These are phyloP conservation scores for Nepenthes mirabilis DNA, from an alignment of 148 eudicot species.

Conservation along the genomic window DNA sequence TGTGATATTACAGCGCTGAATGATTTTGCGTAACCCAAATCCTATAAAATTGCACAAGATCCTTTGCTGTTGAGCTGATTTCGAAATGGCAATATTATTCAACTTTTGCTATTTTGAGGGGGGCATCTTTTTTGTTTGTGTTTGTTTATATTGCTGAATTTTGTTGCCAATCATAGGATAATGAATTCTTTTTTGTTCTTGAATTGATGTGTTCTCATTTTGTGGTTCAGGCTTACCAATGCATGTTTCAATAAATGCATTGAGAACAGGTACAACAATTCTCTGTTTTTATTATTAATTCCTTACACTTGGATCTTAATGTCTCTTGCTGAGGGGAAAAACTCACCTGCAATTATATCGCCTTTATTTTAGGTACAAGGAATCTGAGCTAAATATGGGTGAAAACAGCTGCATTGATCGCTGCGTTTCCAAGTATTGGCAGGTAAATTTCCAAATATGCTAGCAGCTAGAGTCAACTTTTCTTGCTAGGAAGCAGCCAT, in stretches of 20 bases:
- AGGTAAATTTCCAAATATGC: conserved; percentile 26
- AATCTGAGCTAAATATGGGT: conserved; percentile 71
- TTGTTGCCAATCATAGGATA: background rate
- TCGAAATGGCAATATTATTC: background rate
- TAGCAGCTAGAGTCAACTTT: too few species aligned
- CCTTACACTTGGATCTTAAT: background rate
- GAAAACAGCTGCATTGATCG: conserved; percentile 86
- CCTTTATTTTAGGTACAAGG: conserved; percentile 56
- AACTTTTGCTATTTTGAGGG: background rate
- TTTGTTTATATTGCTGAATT: background rate
- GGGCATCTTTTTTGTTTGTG: background rate
- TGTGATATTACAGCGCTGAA: background rate
- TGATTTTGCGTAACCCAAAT: too few species aligned
- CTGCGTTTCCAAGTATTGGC: conserved; percentile 89
- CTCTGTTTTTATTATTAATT: background rate
- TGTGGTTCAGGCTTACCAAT: conserved; percentile 64
- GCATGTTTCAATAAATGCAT: conserved; percentile 73
- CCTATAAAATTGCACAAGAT: too few species aligned
- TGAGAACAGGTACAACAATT: conserved; percentile 41
- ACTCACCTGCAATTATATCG: background rate
- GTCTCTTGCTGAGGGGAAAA: background rate
- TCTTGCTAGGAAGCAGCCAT: too few species aligned
- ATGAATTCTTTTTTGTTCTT: conserved; percentile 1
- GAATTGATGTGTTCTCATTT: conserved; percentile 7
- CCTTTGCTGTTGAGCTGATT: too few species aligned